Conservation (phyloP, 805 yeast species). For the Metschnikowia gelsemii region DNA sequence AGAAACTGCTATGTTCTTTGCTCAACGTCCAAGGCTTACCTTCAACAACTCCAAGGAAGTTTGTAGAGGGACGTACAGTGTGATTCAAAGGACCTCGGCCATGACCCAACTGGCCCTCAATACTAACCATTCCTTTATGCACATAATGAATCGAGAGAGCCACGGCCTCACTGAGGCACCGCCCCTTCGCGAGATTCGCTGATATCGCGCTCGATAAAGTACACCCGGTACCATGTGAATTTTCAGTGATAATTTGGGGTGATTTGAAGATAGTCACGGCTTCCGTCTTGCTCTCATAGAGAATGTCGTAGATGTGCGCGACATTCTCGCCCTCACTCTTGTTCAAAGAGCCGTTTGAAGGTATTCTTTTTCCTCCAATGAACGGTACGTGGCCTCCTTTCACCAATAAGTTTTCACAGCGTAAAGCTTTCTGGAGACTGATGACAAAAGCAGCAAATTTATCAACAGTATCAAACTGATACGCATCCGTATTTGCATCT, state of each 20-base stretch:
- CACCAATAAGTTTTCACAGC: slow-evolving; percentile 56
- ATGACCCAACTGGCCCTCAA: slow-evolving; percentile 4
- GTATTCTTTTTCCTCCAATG: slow-evolving; percentile 14
- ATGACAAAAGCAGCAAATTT: slow-evolving; percentile 31
- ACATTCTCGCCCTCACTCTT: not conserved
- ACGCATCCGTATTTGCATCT: slow-evolving; percentile 17
- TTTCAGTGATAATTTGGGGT: slow-evolving; percentile 42
- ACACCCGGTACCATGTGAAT: slow-evolving; percentile 91
- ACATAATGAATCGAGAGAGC: slow-evolving; percentile 61
- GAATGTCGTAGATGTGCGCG: slow-evolving; percentile 47
- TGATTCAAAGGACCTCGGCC: slow-evolving; percentile 11
- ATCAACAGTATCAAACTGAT: slow-evolving; percentile 28
- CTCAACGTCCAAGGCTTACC: slow-evolving; percentile 1
- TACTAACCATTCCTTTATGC: slow-evolving; percentile 55
- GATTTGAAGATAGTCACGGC: slow-evolving; percentile 47
- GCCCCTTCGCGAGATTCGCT: slow-evolving; percentile 64
- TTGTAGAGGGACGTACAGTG: slow-evolving; percentile 1
- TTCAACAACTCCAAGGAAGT: slow-evolving; percentile 2
- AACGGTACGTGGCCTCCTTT: slow-evolving; percentile 81
- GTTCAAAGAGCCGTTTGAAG: not conserved
- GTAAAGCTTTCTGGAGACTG: slow-evolving; percentile 27
- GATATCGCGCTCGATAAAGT: slow-evolving; percentile 81
- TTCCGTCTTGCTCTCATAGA: slow-evolving; percentile 45
- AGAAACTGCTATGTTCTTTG: slow-evolving; percentile 23
- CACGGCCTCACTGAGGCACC: slow-evolving; percentile 48